These are phyloP conservation scores for Leccinum pallidistipes DNA, from an alignment of 1,284 basidiomycete genomes.

Conservation along the genomic window DNA sequence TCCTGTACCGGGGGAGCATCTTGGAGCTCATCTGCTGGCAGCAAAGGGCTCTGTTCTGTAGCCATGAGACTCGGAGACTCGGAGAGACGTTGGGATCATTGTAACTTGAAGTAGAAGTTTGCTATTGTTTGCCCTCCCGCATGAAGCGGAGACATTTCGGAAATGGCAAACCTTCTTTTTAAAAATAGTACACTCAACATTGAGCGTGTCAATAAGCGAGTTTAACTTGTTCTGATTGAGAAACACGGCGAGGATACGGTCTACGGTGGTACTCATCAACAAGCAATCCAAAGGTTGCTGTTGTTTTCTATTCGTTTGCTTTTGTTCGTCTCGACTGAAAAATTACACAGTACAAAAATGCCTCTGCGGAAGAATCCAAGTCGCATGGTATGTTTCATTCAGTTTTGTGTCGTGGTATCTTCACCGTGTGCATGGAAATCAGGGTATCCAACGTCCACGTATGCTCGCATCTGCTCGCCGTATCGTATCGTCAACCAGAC, in stretches of 20 bases:
- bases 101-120: not conserved
- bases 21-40: not conserved
- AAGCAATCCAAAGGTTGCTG: not conserved
- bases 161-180: too few relatives aligned
- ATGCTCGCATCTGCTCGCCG: not conserved
- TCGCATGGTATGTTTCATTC: not conserved
- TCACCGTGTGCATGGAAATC: not conserved
- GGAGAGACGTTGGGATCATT: too few relatives aligned
- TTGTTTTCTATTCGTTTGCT: not conserved
- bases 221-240: too few relatives aligned
- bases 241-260: not conserved
- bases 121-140: not conserved
- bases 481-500: conserved; percentile 45
- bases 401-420: not conserved
- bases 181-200: too few relatives aligned
- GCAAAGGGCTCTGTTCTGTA: not conserved
- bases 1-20: conserved; percentile 13
- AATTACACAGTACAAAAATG: not conserved
- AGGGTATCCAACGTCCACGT: not conserved
- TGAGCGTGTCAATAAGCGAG: too few relatives aligned
- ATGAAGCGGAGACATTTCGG: too few relatives aligned
- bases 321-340: not conserved
- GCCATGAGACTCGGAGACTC: not conserved
- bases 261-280: not conserved
- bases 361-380: not conserved